These are phyloP conservation scores for Alternaria brassicicola DNA, from an alignment of 2,329 filamentous ascomycete species.

Conservation along the genomic window DNA sequence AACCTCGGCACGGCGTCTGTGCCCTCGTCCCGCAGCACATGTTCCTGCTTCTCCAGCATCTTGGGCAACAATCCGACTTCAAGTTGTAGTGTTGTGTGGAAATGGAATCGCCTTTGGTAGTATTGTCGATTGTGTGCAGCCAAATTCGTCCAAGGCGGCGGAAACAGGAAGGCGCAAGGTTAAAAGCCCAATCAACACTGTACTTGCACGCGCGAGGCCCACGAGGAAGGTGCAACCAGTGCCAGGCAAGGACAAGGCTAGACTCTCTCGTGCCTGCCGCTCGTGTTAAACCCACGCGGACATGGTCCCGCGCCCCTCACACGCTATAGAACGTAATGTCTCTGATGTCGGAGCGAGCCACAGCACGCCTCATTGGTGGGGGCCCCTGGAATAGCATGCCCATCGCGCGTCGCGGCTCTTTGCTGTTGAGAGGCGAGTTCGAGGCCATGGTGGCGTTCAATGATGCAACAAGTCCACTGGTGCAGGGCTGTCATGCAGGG, in stretches of 20 bases:
- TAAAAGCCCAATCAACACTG: conserved; percentile 3
- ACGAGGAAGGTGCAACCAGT: conserved; percentile 14
- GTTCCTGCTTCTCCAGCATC: conserved; percentile 19
- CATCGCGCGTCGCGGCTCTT: not conserved
- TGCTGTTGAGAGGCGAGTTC: not conserved
- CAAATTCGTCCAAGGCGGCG: conserved; percentile 2
- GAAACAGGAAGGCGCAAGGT: conserved; percentile 4
- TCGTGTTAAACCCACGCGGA: conserved; percentile 17
- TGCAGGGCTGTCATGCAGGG: conserved; percentile 3
- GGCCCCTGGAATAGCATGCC: not conserved
- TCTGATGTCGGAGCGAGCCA: not conserved
- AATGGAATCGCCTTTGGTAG: not conserved
- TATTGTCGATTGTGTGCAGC: not conserved
- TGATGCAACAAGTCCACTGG: conserved; percentile 10
- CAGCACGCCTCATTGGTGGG: conserved; percentile 6
- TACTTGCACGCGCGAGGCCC: conserved; percentile 16
- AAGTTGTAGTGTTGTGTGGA: not conserved
- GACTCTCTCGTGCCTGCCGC: not conserved
- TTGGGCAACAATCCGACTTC: not conserved
- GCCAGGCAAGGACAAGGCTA: conserved; percentile 1
- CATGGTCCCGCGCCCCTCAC: not conserved
- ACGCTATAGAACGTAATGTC: not conserved
- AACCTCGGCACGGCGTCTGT: conserved; percentile 6
- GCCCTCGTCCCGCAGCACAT: conserved; percentile 4
- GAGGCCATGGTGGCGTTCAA: conserved; percentile 14